A percentile compares a stretch with the other conserved stretches of the same genome.
Conservation (phyloP, 352 stramenopile species). For the Globisporangium canariense region DNA sequence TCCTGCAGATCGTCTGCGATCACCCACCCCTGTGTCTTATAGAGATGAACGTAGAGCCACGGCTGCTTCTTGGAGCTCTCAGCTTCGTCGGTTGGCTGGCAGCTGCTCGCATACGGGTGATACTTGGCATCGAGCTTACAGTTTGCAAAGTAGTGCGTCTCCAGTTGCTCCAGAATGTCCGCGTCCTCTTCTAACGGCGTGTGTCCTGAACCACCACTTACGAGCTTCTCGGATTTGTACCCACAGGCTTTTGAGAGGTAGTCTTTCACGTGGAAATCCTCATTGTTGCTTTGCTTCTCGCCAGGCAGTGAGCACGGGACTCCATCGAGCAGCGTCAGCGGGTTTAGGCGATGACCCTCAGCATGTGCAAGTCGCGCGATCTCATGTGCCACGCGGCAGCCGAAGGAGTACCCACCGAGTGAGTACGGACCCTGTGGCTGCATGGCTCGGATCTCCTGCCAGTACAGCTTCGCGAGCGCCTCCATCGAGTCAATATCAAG, state of each 20-base stretch:
- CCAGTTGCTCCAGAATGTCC: conserved; percentile 6
- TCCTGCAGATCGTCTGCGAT: background rate
- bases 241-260: background rate
- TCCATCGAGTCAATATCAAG: conserved; percentile 23
- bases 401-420: conserved; percentile 63
- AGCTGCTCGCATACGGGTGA: conserved; percentile 1
- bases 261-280: background rate
- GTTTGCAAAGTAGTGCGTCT: conserved; percentile 4
- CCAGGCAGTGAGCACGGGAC: conserved; percentile 24
- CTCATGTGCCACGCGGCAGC: conserved; percentile 48
- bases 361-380: conserved; percentile 26
- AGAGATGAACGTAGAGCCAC: conserved; percentile 4
- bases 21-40: background rate
- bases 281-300: background rate
- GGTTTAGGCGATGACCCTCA: conserved; percentile 27
- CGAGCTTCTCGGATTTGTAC: conserved; percentile 1
- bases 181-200: background rate
- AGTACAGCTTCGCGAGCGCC: conserved; percentile 36
- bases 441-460: conserved; percentile 25
- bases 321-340: conserved; percentile 43
- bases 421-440: conserved; percentile 36
- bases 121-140: conserved; percentile 7
- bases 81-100: background rate
- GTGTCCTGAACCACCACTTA: background rate
- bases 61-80: background rate